Evolutionary conservation across 208 protist species (phyloP).

Genomic region (Acanthamoeba lenticulata): DNA sequence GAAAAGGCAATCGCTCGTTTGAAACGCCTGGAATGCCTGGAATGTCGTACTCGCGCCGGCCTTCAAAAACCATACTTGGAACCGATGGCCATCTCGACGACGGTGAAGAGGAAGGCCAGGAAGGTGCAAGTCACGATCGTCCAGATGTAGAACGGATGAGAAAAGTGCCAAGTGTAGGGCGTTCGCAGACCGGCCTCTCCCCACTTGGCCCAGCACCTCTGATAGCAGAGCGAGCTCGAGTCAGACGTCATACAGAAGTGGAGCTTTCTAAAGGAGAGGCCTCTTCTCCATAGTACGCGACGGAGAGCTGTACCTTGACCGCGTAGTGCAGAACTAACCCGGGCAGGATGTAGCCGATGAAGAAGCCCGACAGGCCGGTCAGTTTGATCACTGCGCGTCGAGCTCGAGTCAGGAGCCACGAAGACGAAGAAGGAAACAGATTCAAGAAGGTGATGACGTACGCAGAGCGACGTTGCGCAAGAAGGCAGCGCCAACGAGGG

Average conservation of each 20-base stretch:
- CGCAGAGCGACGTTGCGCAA: background rate
- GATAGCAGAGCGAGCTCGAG: background rate
- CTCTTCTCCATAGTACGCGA: background rate
- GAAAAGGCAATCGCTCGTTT: background rate
- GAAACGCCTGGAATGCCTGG: background rate
- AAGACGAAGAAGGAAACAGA: background rate
- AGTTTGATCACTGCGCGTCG: background rate
- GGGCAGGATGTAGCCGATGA: background rate
- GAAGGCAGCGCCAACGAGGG: background rate
- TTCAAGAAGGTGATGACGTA: background rate
- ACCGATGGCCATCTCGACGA: background rate
- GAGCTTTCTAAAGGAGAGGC: too few relatives aligned
- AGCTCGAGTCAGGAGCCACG: background rate
- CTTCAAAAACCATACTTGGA: background rate
- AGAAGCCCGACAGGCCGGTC: background rate
- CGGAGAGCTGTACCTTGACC: background rate
- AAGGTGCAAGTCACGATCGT: background rate
- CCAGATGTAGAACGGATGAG: background rate
- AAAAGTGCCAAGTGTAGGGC: slow-evolving; percentile 19
- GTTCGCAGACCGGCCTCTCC: background rate
- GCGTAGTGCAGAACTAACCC: background rate
- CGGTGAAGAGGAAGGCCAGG: background rate
- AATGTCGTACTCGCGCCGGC: background rate
- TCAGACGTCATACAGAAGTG: background rate
- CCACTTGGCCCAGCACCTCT: background rate